A percentile compares a stretch with the other conserved stretches of the same genome.
These are phyloP conservation scores for Cardamine resedifolia DNA, from an alignment of 345 rosid species.

Conservation along the genomic window DNA sequence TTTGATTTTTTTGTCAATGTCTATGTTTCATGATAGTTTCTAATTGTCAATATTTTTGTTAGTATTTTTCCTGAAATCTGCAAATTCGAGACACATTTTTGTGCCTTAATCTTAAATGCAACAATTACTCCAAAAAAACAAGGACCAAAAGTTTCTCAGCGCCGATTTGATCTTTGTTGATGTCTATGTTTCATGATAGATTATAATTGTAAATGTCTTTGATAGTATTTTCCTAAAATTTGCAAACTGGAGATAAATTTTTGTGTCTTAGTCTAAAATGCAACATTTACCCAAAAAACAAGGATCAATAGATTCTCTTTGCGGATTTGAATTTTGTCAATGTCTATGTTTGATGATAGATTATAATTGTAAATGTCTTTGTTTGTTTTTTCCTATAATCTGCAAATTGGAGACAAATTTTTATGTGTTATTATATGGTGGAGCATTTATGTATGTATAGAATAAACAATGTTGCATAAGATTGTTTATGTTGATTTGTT, in stretches of 20 bases:
- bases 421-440: too few species aligned
- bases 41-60: too few species aligned
- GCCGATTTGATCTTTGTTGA: too few species aligned
- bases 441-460: background rate
- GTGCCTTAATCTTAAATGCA: too few species aligned
- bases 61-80: too few species aligned
- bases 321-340: background rate
- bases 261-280: slow-evolving; percentile 27
- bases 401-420: background rate
- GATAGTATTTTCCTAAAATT: too few species aligned
- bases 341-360: background rate
- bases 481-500: too few species aligned
- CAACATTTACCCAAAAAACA: background rate
- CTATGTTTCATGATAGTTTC: too few species aligned
- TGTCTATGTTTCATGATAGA: background rate
- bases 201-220: background rate
- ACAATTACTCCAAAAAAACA: too few species aligned
- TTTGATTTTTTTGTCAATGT: too few species aligned
- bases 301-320: background rate
- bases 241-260: background rate
- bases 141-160: too few species aligned
- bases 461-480: background rate
- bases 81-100: too few species aligned
- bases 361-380: background rate
- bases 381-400: background rate